These are phyloP conservation scores for Cercospora sp. DNA, from an alignment of 2,329 filamentous ascomycete species.

Conservation along the genomic window DNA sequence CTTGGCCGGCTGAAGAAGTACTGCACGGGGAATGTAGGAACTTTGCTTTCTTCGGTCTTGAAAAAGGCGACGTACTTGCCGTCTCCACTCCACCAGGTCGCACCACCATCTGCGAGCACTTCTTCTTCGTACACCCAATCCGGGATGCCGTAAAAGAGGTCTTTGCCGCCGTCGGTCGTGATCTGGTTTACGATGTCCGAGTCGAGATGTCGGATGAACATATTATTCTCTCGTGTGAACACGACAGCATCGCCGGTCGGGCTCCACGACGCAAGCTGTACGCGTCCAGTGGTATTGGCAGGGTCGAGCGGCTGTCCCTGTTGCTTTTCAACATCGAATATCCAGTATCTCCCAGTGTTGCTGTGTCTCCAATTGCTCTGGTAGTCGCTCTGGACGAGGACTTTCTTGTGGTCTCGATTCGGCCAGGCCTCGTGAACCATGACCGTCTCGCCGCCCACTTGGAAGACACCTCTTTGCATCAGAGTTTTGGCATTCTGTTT, in stretches of 20 bases:
- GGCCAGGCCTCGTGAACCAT: conserved; percentile 67
- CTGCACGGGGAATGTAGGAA: conserved; percentile 88
- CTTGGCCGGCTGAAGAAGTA: conserved; percentile 90
- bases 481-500: conserved; percentile 63
- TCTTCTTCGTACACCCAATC: conserved; percentile 97
- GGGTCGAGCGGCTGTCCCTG: conserved; percentile 75
- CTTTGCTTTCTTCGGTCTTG: conserved; percentile 87
- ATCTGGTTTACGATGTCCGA: conserved; percentile 67
- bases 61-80: conserved; percentile 89
- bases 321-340: conserved; percentile 85
- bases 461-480: conserved; percentile 69
- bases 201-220: conserved; percentile 72
- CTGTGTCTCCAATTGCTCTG: conserved; percentile 88
- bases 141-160: conserved; percentile 93
- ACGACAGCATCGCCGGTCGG: conserved; percentile 81
- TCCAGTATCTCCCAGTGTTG: conserved; percentile 81
- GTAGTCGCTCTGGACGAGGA: conserved; percentile 73
- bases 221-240: conserved; percentile 89
- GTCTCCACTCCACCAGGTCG: conserved; percentile 93
- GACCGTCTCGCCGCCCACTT: conserved; percentile 58
- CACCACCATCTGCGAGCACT: conserved; percentile 75
- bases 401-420: conserved; percentile 80
- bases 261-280: conserved; percentile 89
- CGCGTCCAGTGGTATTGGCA: conserved; percentile 59
- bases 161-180: conserved; percentile 80